These are phyloP conservation scores for Papiliotrema laurentii DNA, from an alignment of 1,284 basidiomycete species.

Conservation along the genomic window DNA sequence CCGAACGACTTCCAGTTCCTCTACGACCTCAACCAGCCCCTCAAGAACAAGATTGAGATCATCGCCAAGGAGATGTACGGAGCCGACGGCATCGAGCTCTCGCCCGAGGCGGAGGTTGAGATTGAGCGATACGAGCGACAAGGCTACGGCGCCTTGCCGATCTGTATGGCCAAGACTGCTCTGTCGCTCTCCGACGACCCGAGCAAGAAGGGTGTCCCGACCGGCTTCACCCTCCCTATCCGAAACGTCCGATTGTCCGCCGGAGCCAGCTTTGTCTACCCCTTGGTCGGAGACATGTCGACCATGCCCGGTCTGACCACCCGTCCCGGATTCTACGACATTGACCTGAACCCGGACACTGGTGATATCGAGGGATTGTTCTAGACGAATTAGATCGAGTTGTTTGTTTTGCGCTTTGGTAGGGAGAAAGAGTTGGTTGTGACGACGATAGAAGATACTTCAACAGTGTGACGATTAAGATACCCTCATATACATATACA, in stretches of 20 bases:
- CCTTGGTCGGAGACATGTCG: constrained; percentile 89
- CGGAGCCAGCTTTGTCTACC: constrained; percentile 94
- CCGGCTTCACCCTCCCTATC: constrained; percentile 90
- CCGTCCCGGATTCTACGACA: constrained; percentile 66
- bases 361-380: constrained; percentile 48
- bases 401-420: background rate
- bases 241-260: constrained; percentile 82
- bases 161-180: constrained; percentile 99
- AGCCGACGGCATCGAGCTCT: constrained; percentile 80
- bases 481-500: background rate
- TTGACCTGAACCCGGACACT: constrained; percentile 47
- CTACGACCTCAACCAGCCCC: constrained; percentile 76
- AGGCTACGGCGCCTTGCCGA: constrained; percentile 51
- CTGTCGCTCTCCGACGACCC: constrained; percentile 94
- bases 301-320: constrained; percentile 97
- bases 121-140: constrained; percentile 89
- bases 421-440: too few relatives aligned
- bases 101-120: constrained; percentile 76
- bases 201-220: constrained; percentile 82
- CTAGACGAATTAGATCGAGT: constrained; percentile 27
- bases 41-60: constrained; percentile 80
- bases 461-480: background rate
- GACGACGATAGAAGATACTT: too few relatives aligned
- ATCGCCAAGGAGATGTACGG: constrained; percentile 88
- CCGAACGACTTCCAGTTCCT: constrained; percentile 82